These are phyloP conservation scores for Globisporangium spiculum DNA, from an alignment of 352 stramenopile species.

Conservation along the genomic window DNA sequence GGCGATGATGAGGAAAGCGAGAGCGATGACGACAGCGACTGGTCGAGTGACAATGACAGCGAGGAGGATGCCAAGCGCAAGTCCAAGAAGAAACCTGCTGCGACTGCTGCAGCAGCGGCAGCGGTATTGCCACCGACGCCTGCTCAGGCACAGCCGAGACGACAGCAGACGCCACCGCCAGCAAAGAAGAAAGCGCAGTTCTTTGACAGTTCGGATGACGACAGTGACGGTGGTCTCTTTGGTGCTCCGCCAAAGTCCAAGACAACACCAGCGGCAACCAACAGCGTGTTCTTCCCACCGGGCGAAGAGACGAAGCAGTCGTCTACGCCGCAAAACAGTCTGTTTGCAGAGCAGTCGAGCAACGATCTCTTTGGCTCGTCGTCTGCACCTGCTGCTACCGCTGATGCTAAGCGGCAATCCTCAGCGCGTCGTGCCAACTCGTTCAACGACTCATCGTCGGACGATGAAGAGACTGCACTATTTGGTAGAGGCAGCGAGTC, in stretches of 20 bases:
- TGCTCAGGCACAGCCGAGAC: constrained; percentile 2
- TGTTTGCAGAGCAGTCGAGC: constrained; percentile 40
- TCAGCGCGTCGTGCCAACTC: constrained; percentile 19
- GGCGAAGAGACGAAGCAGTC: constrained; percentile 26
- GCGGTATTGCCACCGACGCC: constrained; percentile 5
- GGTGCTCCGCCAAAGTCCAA: constrained; percentile 21
- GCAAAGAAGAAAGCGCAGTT: constrained; percentile 39
- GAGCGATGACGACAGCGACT: constrained; percentile 45
- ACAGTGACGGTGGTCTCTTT: constrained; percentile 35
- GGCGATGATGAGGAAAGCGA: constrained; percentile 45
- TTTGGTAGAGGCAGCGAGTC: constrained; percentile 19
- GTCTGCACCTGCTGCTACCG: neutral
- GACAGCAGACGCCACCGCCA: constrained; percentile 18
- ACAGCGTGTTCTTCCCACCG: constrained; percentile 21
- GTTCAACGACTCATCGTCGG: constrained; percentile 26
- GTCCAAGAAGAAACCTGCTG: constrained; percentile 14
- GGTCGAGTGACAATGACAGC: constrained; percentile 44
- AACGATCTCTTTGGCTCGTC: constrained; percentile 32
- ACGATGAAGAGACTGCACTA: constrained; percentile 20
- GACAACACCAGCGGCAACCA: neutral
- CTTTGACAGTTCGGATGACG: constrained; percentile 58
- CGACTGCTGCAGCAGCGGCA: neutral
- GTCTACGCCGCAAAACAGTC: constrained; percentile 3
- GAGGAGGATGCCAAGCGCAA: constrained; percentile 24
- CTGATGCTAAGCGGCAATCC: constrained; percentile 6